Conservation (phyloP, 2,329 filamentous ascomycete species). For the Chaetomium sp. region DNA sequence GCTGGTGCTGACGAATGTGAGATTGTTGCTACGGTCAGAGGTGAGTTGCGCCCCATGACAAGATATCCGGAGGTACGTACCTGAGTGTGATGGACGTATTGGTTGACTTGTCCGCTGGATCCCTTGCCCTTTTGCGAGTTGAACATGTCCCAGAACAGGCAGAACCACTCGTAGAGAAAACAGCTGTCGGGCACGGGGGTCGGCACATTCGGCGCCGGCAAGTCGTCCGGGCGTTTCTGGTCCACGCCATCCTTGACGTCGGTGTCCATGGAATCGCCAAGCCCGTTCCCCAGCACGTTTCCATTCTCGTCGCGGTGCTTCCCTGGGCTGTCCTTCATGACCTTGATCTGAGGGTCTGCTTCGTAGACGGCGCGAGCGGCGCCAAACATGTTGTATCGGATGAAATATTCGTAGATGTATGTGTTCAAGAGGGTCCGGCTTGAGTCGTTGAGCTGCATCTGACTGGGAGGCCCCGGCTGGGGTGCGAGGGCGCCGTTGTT, state of each 20-base stretch:
- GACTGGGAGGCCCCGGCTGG: conserved; percentile 36
- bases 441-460: conserved; percentile 49
- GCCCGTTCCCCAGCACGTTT: conserved; percentile 67
- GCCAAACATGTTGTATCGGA: conserved; percentile 82
- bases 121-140: conserved; percentile 75
- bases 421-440: conserved; percentile 70
- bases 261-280: conserved; percentile 77
- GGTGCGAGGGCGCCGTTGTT: conserved; percentile 54
- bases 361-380: conserved; percentile 75
- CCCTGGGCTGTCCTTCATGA: conserved; percentile 69
- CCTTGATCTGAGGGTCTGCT: conserved; percentile 66
- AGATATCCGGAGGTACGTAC: conserved; percentile 51
- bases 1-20: conserved; percentile 72
- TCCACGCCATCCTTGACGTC: conserved; percentile 78
- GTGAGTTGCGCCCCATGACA: conserved; percentile 34
- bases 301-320: conserved; percentile 68
- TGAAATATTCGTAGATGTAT: conserved; percentile 89
- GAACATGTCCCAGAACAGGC: conserved; percentile 95
- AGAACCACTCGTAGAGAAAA: conserved; percentile 98
- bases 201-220: conserved; percentile 73
- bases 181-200: conserved; percentile 69
- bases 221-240: conserved; percentile 73
- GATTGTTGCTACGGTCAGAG: conserved; percentile 58
- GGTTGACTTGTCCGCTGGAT: conserved; percentile 63
- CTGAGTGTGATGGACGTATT: conserved; percentile 82